phyloP scores from a whole-genome alignment of 2,329 filamentous ascomycete species.

The Pseudogymnoascus pannorum region DNA sequence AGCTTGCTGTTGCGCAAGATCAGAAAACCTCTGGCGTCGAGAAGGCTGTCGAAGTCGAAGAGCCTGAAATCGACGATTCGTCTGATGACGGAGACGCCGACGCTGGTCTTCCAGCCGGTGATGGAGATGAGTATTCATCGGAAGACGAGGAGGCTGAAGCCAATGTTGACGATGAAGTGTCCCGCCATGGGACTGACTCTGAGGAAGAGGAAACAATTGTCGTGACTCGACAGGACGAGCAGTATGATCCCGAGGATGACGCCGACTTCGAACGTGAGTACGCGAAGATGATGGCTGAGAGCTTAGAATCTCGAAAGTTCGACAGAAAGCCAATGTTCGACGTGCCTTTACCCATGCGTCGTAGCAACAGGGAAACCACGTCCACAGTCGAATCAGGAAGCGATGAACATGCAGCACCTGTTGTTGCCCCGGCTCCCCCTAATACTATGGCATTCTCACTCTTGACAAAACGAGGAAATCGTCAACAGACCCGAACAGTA shows the following conservation, averaged over 20 bases:
- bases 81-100: conserved; percentile 64
- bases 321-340: conserved; percentile 93
- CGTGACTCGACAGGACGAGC: conserved; percentile 83
- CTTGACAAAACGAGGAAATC: conserved; percentile 91
- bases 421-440: conserved; percentile 29
- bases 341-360: conserved; percentile 87
- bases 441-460: conserved; percentile 94
- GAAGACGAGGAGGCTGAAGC: conserved; percentile 42
- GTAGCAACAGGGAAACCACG: conserved; percentile 55
- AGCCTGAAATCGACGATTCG: conserved; percentile 59
- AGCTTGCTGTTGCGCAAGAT: conserved; percentile 81
- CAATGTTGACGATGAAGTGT: conserved; percentile 44
- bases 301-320: conserved; percentile 89
- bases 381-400: conserved; percentile 29
- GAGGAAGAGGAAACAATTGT: conserved; percentile 82
- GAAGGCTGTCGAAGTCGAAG: conserved; percentile 63
- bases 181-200: conserved; percentile 53
- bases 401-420: conserved; percentile 29
- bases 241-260: conserved; percentile 86
- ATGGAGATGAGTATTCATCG: conserved; percentile 34
- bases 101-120: conserved; percentile 44
- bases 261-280: conserved; percentile 97
- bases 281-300: conserved; percentile 97
- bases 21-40: conserved; percentile 73
- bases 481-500: conserved; percentile 86